Evolutionary conservation across 2,329 filamentous ascomycete species (phyloP).

Genomic region (Cordyceps pruinosa): DNA sequence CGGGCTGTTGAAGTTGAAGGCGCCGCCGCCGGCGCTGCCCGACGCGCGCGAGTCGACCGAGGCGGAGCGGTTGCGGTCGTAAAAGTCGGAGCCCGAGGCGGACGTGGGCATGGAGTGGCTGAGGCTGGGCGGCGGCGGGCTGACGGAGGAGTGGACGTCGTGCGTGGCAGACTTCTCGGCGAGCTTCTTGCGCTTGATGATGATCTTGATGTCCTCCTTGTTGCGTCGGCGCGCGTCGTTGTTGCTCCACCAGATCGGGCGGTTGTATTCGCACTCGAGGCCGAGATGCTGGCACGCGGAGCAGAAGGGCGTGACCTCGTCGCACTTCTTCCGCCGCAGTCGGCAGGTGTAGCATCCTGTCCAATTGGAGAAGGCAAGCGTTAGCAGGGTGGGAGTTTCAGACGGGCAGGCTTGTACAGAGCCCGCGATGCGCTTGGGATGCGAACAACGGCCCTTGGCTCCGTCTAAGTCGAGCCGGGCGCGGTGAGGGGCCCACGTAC

Average conservation of each 20-base stretch:
- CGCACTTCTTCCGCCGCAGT: constrained; percentile 62
- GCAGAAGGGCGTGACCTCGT: constrained; percentile 56
- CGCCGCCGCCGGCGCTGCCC: constrained; percentile 39
- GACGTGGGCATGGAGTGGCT: constrained; percentile 78
- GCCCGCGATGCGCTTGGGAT: too few species aligned
- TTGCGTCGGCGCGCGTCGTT: constrained; percentile 76
- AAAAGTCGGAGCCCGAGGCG: constrained; percentile 68
- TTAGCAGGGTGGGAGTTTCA: constrained; percentile 23
- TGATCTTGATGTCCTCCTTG: constrained; percentile 93
- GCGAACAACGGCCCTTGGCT: too few species aligned
- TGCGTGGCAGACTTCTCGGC: constrained; percentile 67
- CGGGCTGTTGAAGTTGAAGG: constrained; percentile 66
- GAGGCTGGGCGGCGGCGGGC: constrained; percentile 64
- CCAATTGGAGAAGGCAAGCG: constrained; percentile 12
- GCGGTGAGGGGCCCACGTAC: constrained; percentile 46
- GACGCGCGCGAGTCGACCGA: constrained; percentile 78
- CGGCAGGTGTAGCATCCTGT: constrained; percentile 63
- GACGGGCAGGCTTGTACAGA: background rate
- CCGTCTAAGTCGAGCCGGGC: constrained; percentile 24
- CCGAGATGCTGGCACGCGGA: constrained; percentile 67
- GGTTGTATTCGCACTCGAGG: constrained; percentile 89
- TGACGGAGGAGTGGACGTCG: constrained; percentile 47
- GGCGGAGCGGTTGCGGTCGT: constrained; percentile 64
- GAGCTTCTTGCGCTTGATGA: constrained; percentile 95
- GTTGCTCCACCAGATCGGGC: constrained; percentile 96